These are phyloP conservation scores for Cinnamomum chago DNA, from an alignment of 164 flowering plant species.

Conservation along the genomic window DNA sequence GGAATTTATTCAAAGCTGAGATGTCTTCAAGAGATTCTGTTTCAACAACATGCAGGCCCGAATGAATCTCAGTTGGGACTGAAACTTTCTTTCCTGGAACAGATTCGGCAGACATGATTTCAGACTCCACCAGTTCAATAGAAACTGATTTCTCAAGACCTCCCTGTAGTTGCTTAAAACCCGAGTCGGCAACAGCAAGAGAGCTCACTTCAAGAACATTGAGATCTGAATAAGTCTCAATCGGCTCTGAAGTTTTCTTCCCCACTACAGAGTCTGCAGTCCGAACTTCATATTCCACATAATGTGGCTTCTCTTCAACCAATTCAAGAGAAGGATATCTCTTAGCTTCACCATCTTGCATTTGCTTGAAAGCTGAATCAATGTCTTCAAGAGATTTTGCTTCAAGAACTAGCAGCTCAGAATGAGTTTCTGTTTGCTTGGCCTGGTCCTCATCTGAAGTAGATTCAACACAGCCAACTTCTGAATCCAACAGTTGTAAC, in stretches of 20 bases:
- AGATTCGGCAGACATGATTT: background rate
- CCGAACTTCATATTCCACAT: background rate
- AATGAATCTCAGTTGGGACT: no score
- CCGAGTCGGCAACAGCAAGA: slow-evolving; percentile 20
- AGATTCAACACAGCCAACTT: slow-evolving; percentile 2
- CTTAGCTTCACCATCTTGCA: background rate
- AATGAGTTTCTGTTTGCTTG: slow-evolving; percentile 9
- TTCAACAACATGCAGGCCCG: slow-evolving; percentile 9
- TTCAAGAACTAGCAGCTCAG: slow-evolving; percentile 15
- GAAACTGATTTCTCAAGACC: background rate
- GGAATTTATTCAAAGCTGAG: background rate
- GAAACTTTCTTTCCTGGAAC: background rate
- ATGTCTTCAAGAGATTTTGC: slow-evolving; percentile 13
- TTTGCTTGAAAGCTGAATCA: slow-evolving; percentile 5
- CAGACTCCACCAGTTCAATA: background rate
- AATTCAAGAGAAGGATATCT: slow-evolving; percentile 1
- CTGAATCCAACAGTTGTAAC: background rate
- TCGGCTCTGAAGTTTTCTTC: background rate
- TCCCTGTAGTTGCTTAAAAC: slow-evolving; percentile 11
- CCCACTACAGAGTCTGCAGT: background rate
- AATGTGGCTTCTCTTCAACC: background rate
- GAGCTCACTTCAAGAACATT: slow-evolving; percentile 29
- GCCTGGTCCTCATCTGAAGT: slow-evolving; percentile 1
- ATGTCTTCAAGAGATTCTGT: slow-evolving; percentile 11
- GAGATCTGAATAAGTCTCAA: slow-evolving; percentile 11